These are phyloP conservation scores for Fraxinus anomala DNA, from an alignment of 257 asterid genomes.

Conservation along the genomic window DNA sequence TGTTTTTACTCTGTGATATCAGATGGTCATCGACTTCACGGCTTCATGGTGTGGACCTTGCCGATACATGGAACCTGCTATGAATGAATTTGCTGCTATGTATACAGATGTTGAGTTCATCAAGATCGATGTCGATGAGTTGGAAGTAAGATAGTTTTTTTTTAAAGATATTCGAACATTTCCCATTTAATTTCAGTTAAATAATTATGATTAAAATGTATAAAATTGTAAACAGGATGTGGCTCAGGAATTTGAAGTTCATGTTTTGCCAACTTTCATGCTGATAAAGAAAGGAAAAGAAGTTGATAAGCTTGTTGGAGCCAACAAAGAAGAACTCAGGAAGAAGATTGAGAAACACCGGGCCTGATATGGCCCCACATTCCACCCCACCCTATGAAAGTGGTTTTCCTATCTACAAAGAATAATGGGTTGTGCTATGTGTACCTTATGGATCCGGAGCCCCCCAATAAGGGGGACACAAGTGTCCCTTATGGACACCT, in stretches of 20 bases:
- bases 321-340: constrained; percentile 44
- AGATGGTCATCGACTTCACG: constrained; percentile 74
- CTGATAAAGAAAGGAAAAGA: constrained; percentile 61
- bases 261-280: constrained; percentile 67
- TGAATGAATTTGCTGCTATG: constrained; percentile 56
- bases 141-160: constrained; percentile 40
- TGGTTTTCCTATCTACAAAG: too few relatives aligned
- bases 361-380: not conserved
- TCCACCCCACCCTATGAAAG: not conserved
- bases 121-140: constrained; percentile 75
- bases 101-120: constrained; percentile 65
- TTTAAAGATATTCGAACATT: not conserved
- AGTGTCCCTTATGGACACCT: too few relatives aligned
- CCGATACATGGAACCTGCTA: constrained; percentile 47
- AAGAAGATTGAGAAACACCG: constrained; percentile 49
- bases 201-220: constrained; percentile 3
- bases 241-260: constrained; percentile 62
- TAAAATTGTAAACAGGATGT: constrained; percentile 47
- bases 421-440: too few relatives aligned
- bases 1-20: constrained; percentile 9
- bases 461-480: too few relatives aligned
- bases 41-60: constrained; percentile 87
- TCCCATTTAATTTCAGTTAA: not conserved
- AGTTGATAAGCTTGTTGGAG: constrained; percentile 62
- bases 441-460: too few relatives aligned